phyloP scores from a whole-genome alignment of 2,329 filamentous ascomycete genomes.

The Seiridium unicorne region DNA sequence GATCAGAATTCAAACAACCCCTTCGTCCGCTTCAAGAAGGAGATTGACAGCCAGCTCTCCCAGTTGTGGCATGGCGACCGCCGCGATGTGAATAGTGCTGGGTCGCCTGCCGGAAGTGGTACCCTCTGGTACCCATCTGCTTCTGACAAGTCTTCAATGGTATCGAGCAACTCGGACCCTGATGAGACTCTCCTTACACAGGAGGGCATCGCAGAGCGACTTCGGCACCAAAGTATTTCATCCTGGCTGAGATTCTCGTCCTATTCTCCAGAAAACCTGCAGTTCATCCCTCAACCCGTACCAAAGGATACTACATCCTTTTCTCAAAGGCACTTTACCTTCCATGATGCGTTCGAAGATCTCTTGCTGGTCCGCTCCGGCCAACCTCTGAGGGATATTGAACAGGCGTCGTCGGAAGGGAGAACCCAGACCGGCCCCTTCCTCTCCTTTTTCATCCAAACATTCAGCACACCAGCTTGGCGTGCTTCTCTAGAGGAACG shows the following conservation, averaged over 20 bases:
- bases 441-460: constrained; percentile 24
- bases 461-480: constrained; percentile 42
- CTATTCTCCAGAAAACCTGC: constrained; percentile 45
- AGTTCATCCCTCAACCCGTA: constrained; percentile 43
- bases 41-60: constrained; percentile 36
- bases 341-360: constrained; percentile 58
- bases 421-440: background rate
- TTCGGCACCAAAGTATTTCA: constrained; percentile 21
- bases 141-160: background rate
- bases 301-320: constrained; percentile 36
- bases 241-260: constrained; percentile 36
- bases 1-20: constrained; percentile 23
- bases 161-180: background rate
- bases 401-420: background rate
- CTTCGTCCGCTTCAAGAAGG: constrained; percentile 40
- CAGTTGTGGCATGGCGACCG: constrained; percentile 24
- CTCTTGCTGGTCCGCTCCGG: constrained; percentile 47
- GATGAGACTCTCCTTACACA: background rate
- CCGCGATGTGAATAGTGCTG: constrained; percentile 6
- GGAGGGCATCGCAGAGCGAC: constrained; percentile 6
- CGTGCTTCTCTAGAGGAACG: constrained; percentile 34
- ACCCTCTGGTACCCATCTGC: background rate
- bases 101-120: background rate
- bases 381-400: constrained; percentile 34
- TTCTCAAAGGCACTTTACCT: constrained; percentile 39